Evolutionary conservation across 2,329 filamentous ascomycete genomes (phyloP).

Genomic region (Pestalotiopsis sp.): DNA sequence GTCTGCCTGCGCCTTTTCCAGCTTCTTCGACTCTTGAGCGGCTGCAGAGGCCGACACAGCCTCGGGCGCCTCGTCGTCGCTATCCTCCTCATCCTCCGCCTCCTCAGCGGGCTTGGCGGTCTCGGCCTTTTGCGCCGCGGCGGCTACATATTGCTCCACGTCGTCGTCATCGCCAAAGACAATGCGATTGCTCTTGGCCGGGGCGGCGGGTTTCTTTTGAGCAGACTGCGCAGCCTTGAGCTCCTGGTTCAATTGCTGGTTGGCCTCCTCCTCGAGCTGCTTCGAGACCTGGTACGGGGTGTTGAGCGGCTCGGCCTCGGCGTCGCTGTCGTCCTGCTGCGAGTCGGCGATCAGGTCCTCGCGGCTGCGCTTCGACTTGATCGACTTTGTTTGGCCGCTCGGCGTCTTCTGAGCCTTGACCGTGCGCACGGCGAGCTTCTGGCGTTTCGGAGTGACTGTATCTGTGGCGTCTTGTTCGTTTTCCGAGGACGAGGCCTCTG

Average conservation of each 20-base stretch:
- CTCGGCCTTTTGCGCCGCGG: constrained; percentile 19
- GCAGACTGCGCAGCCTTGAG: constrained; percentile 13
- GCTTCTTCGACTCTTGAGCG: constrained; percentile 46
- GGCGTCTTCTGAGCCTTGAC: constrained; percentile 14
- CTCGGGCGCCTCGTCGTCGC: constrained; percentile 58
- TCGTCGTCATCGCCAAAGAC: constrained; percentile 33
- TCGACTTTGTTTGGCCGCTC: constrained; percentile 25
- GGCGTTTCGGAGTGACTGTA: constrained; percentile 9
- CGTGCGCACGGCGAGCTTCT: constrained; percentile 23
- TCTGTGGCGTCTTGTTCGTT: neutral
- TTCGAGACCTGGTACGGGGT: constrained; percentile 27
- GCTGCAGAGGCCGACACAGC: constrained; percentile 55
- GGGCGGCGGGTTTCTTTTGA: neutral
- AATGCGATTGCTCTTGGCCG: constrained; percentile 23
- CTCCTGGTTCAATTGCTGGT: constrained; percentile 24
- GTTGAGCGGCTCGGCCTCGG: constrained; percentile 5
- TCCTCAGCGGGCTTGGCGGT: constrained; percentile 6
- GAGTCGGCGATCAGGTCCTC: constrained; percentile 22
- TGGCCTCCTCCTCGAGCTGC: constrained; percentile 31
- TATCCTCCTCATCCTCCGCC: constrained; percentile 36
- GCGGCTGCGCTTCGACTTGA: constrained; percentile 18
- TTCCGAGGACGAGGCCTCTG: neutral
- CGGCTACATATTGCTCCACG: constrained; percentile 30
- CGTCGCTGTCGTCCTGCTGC: constrained; percentile 17
- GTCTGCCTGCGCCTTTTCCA: constrained; percentile 46